Percentiles rank a stretch among this genome's conserved stretches.
phyloP scores from a whole-genome alignment of 2,329 filamentous ascomycete species.

The Juglanconis sp. region DNA sequence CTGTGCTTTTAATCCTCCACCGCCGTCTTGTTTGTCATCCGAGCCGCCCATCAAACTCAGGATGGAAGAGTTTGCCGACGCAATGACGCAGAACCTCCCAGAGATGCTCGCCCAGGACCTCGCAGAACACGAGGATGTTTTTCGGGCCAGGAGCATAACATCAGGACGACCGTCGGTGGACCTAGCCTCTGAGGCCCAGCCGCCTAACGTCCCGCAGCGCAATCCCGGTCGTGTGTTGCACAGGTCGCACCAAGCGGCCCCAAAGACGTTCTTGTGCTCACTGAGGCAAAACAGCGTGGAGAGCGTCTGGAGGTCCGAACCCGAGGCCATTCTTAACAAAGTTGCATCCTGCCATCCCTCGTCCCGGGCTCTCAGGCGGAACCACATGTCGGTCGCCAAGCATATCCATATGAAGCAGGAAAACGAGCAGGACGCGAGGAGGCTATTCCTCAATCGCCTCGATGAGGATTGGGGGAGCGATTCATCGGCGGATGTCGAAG shows the following conservation, averaged over 20 bases:
- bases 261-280: constrained; percentile 15
- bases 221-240: constrained; percentile 7
- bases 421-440: constrained; percentile 2
- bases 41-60: neutral
- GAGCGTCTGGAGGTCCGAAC: neutral
- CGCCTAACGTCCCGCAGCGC: constrained; percentile 13
- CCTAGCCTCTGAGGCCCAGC: constrained; percentile 24
- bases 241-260: constrained; percentile 10
- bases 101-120: constrained; percentile 55
- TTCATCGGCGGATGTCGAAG: constrained; percentile 29
- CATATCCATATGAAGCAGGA: constrained; percentile 2
- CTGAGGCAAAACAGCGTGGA: constrained; percentile 2
- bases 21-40: constrained; percentile 4
- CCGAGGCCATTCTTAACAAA: constrained; percentile 6
- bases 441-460: constrained; percentile 9
- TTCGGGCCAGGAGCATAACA: constrained; percentile 50
- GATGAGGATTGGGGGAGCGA: constrained; percentile 25
- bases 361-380: neutral
- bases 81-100: constrained; percentile 46
- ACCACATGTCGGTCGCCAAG: neutral
- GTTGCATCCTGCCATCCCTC: constrained; percentile 1
- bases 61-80: constrained; percentile 2
- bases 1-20: neutral
- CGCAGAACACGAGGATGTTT: constrained; percentile 45
- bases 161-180: constrained; percentile 43